Conservation (phyloP, 208 protist genomes). For the Crithidia acanthocephali region DNA sequence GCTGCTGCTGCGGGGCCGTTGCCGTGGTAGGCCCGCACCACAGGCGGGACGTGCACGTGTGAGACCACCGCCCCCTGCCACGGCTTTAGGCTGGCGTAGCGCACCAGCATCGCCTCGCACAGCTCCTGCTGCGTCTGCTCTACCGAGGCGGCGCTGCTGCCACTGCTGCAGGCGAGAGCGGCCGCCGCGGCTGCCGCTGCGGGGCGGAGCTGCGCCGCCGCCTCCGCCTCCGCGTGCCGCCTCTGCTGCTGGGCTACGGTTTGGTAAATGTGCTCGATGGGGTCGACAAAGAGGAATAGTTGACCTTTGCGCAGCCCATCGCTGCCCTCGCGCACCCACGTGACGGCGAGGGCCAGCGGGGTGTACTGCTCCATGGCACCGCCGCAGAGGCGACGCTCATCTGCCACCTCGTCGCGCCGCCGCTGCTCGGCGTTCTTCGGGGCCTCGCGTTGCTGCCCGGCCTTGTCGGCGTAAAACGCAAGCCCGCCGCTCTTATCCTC, state of each 20-base stretch:
- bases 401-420: constrained; percentile 22
- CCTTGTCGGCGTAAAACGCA: constrained; percentile 78
- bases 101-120: constrained; percentile 49
- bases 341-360: constrained; percentile 67
- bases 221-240: constrained; percentile 22
- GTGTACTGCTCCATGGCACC: constrained; percentile 61
- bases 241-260: constrained; percentile 31
- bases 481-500: constrained; percentile 31
- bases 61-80: constrained; percentile 53
- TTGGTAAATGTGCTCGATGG: constrained; percentile 51
- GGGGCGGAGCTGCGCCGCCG: constrained; percentile 11
- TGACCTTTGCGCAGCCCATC: constrained; percentile 46
- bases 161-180: not conserved
- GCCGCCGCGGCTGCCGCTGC: not conserved
- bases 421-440: constrained; percentile 32
- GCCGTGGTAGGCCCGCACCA: constrained; percentile 32
- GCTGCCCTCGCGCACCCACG: constrained; percentile 55
- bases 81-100: constrained; percentile 44
- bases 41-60: constrained; percentile 28
- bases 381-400: constrained; percentile 40
- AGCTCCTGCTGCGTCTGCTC: constrained; percentile 53
- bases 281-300: constrained; percentile 76
- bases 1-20: not conserved
- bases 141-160: constrained; percentile 31
- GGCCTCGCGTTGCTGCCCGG: constrained; percentile 28